Evolutionary conservation across 2,329 filamentous ascomycete genomes (phyloP).

Genomic region (Venturia asperata): DNA sequence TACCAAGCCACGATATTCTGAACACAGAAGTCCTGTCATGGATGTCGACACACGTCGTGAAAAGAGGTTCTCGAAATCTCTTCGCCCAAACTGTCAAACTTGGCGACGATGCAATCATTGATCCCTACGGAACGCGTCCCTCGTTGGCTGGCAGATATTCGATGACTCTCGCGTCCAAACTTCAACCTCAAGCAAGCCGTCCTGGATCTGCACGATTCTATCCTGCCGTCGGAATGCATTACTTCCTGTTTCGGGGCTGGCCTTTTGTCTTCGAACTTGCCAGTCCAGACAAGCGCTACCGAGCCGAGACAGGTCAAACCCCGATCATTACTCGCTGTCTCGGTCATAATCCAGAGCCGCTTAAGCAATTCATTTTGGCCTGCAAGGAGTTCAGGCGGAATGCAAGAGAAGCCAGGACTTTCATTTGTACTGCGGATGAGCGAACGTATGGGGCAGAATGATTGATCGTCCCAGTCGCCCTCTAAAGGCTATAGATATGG

Average conservation of each 20-base stretch:
- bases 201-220: not conserved
- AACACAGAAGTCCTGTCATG: conserved; percentile 8
- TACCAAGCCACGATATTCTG: conserved; percentile 3
- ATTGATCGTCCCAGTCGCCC: conserved; percentile 7
- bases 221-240: conserved; percentile 5
- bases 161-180: not conserved
- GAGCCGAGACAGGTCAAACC: not conserved
- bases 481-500: conserved; percentile 15
- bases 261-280: conserved; percentile 1
- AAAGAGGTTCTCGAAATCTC: not conserved
- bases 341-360: not conserved
- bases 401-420: not conserved
- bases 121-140: not conserved
- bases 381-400: not conserved
- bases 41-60: conserved; percentile 9
- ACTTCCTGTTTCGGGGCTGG: not conserved
- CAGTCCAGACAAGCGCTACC: not conserved
- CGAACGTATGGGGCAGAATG: not conserved
- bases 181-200: not conserved
- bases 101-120: conserved; percentile 4
- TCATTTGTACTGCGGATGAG: not conserved
- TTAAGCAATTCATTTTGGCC: not conserved
- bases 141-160: not conserved
- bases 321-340: not conserved
- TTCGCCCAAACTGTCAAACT: not conserved